Evolutionary conservation across 768 basidiomycete species (phyloP).

Genomic region (Omphalotus guepiniiformis): DNA sequence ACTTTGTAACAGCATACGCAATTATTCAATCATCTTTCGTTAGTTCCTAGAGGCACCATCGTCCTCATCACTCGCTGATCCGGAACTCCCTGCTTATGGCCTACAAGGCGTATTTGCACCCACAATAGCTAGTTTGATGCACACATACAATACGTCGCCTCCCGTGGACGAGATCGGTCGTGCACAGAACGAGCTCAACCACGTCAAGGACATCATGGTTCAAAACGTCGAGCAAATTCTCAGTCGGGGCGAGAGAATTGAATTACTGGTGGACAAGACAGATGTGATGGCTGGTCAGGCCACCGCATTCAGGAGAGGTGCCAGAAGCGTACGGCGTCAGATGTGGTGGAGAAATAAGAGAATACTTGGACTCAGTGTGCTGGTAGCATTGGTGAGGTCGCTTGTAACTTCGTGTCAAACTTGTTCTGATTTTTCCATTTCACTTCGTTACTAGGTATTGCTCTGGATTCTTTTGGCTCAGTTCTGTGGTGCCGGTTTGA

Average conservation of each 20-base stretch:
- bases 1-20: conserved; percentile 9
- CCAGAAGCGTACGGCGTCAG: conserved; percentile 72
- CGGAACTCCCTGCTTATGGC: conserved; percentile 53
- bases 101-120: conserved; percentile 72
- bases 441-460: conserved; percentile 7
- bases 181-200: conserved; percentile 83
- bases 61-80: conserved; percentile 52
- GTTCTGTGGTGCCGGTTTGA: conserved; percentile 81
- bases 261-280: conserved; percentile 95
- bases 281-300: conserved; percentile 94
- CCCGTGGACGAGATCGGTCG: conserved; percentile 86
- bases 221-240: conserved; percentile 98
- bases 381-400: conserved; percentile 73
- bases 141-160: conserved; percentile 85
- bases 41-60: conserved; percentile 64
- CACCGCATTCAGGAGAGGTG: conserved; percentile 87
- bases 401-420: conserved; percentile 11
- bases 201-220: conserved; percentile 97
- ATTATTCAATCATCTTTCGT: conserved; percentile 7
- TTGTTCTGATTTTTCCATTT: background rate
- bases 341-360: conserved; percentile 91
- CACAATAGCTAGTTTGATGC: conserved; percentile 69
- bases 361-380: conserved; percentile 57
- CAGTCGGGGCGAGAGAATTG: conserved; percentile 90
- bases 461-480: conserved; percentile 81